Percentiles rank a stretch among this genome's conserved stretches.
phyloP scores from a whole-genome alignment of 208 protist species.

The Plasmodiophora brassicae region DNA sequence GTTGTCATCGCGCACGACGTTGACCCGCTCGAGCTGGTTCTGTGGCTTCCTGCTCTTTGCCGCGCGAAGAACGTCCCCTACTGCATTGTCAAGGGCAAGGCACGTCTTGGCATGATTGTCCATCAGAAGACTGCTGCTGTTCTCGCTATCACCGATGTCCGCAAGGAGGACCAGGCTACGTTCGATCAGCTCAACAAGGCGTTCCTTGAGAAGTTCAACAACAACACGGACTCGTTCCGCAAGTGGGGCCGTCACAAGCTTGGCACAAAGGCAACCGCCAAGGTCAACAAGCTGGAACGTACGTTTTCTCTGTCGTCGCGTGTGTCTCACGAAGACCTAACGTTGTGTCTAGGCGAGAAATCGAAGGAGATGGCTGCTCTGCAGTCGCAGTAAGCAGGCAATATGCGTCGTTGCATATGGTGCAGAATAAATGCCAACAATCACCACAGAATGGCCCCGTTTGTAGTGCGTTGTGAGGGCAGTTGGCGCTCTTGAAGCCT shows the following conservation, averaged over 20 bases:
- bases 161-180: constrained; percentile 65
- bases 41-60: constrained; percentile 98
- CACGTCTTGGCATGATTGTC: constrained; percentile 89
- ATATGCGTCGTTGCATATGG: no score
- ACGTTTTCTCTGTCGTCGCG: no score
- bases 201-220: constrained; percentile 27
- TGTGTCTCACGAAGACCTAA: no score
- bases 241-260: constrained; percentile 17
- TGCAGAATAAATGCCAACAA: no score
- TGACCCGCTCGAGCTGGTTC: constrained; percentile 97
- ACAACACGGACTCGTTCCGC: constrained; percentile 25
- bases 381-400: no score
- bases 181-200: constrained; percentile 25
- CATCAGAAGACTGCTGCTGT: constrained; percentile 90
- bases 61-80: constrained; percentile 97
- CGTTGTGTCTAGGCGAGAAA: no score
- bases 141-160: constrained; percentile 88
- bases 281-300: constrained; percentile 27
- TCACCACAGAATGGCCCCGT: no score
- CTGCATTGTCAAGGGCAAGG: constrained; percentile 98
- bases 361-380: no score
- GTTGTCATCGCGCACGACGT: constrained; percentile 99
- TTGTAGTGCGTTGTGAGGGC: no score
- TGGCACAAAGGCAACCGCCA: constrained; percentile 8
- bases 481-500: no score